Percentiles rank a stretch among this genome's conserved stretches.
phyloP scores from a whole-genome alignment of 805 yeast species.

The Nakazawaea ambrosiae region DNA sequence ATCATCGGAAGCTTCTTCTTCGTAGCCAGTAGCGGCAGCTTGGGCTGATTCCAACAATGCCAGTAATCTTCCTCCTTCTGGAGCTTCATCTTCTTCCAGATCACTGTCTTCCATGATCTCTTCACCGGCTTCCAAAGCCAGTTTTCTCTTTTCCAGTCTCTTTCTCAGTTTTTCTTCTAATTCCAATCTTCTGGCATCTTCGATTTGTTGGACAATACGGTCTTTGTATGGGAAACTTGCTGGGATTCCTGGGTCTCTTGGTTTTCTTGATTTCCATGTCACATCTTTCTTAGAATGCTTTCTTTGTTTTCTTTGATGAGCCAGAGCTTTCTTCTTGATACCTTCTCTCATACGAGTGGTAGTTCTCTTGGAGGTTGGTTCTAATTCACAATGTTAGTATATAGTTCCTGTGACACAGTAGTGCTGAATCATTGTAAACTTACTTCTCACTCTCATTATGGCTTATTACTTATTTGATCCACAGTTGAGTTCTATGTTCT shows the following conservation, averaged over 20 bases:
- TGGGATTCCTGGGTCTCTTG: conserved; percentile 94
- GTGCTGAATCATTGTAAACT: background rate
- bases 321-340: conserved; percentile 90
- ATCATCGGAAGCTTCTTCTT: conserved; percentile 22
- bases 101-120: conserved; percentile 26
- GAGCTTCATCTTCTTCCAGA: conserved; percentile 34
- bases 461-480: background rate
- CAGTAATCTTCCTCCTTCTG: conserved; percentile 49
- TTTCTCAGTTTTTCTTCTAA: conserved; percentile 28
- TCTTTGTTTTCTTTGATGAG: conserved; percentile 79
- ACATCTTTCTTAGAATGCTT: conserved; percentile 81
- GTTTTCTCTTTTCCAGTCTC: conserved; percentile 27
- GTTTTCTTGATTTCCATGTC: conserved; percentile 83
- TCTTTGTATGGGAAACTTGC: conserved; percentile 92
- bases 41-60: conserved; percentile 90
- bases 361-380: conserved; percentile 78
- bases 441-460: conserved; percentile 26
- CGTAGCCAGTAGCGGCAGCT: conserved; percentile 62
- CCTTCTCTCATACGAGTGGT: conserved; percentile 95
- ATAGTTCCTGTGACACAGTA: background rate
- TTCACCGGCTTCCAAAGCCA: conserved; percentile 22
- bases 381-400: conserved; percentile 19
- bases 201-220: conserved; percentile 65
- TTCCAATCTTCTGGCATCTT: conserved; percentile 45
- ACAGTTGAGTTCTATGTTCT: background rate